Evolutionary conservation across 1,284 basidiomycete genomes (phyloP), one percentile per base, ranked within the genome.

Genomic region (Cryptococcus neoformans): DNA sequence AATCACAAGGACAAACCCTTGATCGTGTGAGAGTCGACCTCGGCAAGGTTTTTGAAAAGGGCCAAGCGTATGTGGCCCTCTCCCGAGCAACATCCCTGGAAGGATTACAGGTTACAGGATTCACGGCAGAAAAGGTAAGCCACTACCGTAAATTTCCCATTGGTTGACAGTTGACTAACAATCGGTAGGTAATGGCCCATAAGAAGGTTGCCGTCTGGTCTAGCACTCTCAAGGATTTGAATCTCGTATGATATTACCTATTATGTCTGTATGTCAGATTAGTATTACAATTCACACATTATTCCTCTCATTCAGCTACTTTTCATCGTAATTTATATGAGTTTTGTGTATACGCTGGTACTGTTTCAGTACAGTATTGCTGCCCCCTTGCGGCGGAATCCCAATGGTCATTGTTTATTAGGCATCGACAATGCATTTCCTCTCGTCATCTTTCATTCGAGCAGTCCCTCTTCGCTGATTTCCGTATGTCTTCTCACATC

Each of bases 81-180:
- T 96, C 93, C 21, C 90, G 96, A 38, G 96, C 96, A 2, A 96
- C 93, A 0, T 88, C 86, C 8, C 80, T 99, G 47, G 87, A 94
- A 8, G 91, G 93, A 0, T 81, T 99, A 21, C 92, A 99, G 73
- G 90, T 98, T 1, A 78, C 90, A 3, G 86, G 90, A 44, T 99
- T 99, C 74, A 84, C 89, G 63, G 79, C 87, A 0, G 82, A 76
- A 38, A 95, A 93, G 82, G 91, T 89, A 65, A 64, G 82, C 56
- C 38, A 14, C 54, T 41, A 12, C 48, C 44, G 21, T 12, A 49
- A 14, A 40, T 41, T 2, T n/a, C 52, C 4, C 21, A 14, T 9
- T 39, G 28, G 4, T 37, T 12, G 36, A 7, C 36, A 38, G 38
- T 50, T 57, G 12, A 35, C 40, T 42, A 16, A 55, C 21, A 21